Evolutionary conservation across 306 rosid genomes (phyloP).

Genomic region (Luffa acutangula): DNA sequence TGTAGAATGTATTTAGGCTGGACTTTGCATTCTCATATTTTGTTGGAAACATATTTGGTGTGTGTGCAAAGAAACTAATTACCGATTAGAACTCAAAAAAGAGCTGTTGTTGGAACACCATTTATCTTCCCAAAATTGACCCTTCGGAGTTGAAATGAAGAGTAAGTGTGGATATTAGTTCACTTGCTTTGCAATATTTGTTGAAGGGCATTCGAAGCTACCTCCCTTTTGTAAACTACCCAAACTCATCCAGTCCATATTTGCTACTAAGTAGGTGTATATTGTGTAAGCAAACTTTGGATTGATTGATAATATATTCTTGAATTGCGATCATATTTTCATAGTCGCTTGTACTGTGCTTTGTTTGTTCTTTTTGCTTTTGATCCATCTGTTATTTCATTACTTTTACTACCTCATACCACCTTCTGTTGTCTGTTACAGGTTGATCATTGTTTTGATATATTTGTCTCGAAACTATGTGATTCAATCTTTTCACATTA

Average conservation of each 20-base stretch:
- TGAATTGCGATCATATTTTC: not conserved
- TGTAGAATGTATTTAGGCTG: not conserved
- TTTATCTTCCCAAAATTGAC: not conserved
- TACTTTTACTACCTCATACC: not conserved
- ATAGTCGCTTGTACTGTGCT: not conserved
- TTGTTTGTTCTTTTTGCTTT: not conserved
- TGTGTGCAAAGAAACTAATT: not conserved
- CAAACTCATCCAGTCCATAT: not conserved
- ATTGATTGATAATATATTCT: not conserved
- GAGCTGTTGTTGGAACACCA: not conserved
- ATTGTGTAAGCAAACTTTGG: not conserved
- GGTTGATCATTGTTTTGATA: constrained; percentile 96
- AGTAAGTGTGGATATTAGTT: not conserved
- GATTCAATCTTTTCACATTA: constrained; percentile 70
- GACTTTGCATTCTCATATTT: not conserved
- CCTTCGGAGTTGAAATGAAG: not conserved
- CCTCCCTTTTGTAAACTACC: not conserved
- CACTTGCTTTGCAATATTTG: not conserved
- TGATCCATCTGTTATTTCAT: not conserved
- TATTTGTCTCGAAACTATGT: constrained; percentile 72
- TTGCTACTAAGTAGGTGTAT: not conserved
- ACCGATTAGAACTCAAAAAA: not conserved
- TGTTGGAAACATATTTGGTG: not conserved
- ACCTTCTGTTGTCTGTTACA: constrained; percentile 9
- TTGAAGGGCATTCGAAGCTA: not conserved